A percentile compares a stretch with the other conserved stretches of the same genome.
Evolutionary conservation across 164 flowering plant species (phyloP).

Genomic region (Vitis rotundifolia): DNA sequence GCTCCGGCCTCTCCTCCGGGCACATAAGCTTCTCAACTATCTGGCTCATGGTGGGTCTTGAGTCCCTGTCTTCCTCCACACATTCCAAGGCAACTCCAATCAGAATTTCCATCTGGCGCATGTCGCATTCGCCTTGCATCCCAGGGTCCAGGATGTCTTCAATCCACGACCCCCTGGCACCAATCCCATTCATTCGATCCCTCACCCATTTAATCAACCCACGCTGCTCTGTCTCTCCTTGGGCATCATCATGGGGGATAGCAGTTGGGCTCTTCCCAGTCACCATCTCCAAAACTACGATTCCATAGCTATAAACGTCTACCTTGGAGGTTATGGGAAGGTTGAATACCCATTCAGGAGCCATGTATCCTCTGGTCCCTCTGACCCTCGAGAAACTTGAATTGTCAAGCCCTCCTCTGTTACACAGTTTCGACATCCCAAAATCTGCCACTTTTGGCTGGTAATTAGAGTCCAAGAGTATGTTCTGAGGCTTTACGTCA

Average conservation of each 20-base stretch:
- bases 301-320: slow-evolving; percentile 32
- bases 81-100: slow-evolving; percentile 29
- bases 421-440: slow-evolving; percentile 25
- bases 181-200: slow-evolving; percentile 9
- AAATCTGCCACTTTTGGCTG: slow-evolving; percentile 34
- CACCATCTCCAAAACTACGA: slow-evolving; percentile 28
- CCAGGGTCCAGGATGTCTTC: slow-evolving; percentile 13
- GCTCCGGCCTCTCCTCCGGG: background rate
- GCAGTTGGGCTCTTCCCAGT: slow-evolving; percentile 21
- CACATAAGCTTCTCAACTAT: slow-evolving; percentile 28
- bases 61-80: slow-evolving; percentile 27
- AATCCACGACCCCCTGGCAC: background rate
- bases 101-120: slow-evolving; percentile 15
- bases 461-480: slow-evolving; percentile 23
- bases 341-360: slow-evolving; percentile 35
- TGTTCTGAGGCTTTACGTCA: slow-evolving; percentile 34
- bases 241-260: background rate
- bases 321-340: slow-evolving; percentile 30
- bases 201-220: slow-evolving; percentile 22
- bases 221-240: background rate
- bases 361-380: slow-evolving; percentile 38
- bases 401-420: background rate
- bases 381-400: slow-evolving; percentile 20
- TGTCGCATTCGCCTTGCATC: slow-evolving; percentile 12
- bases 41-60: slow-evolving; percentile 42